These are phyloP conservation scores for Fomitopsis pinicola DNA, from an alignment of 1,284 basidiomycete species.

Conservation along the genomic window DNA sequence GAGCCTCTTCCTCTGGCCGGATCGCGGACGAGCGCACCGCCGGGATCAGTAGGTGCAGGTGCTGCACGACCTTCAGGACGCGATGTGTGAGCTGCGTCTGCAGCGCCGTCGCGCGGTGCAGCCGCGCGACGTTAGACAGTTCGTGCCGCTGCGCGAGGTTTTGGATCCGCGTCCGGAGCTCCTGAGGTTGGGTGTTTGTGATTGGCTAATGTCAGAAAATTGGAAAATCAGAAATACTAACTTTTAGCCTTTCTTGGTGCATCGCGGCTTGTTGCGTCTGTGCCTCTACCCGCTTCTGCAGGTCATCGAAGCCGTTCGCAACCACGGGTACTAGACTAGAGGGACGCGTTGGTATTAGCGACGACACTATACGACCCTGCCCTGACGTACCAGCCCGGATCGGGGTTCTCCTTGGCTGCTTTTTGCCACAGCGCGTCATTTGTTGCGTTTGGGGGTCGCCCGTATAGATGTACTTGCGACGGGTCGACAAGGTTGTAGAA, in stretches of 20 bases:
- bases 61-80: conserved; percentile 68
- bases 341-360: not conserved
- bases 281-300: conserved; percentile 77
- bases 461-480: conserved; percentile 63
- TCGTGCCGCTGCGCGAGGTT: conserved; percentile 64
- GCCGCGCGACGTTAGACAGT: conserved; percentile 65
- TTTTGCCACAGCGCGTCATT: conserved; percentile 81
- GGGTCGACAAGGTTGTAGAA: conserved; percentile 89
- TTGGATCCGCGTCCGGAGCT: conserved; percentile 63
- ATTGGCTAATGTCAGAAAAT: not conserved
- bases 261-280: conserved; percentile 67
- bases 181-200: conserved; percentile 30
- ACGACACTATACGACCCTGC: not conserved
- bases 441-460: conserved; percentile 67
- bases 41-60: conserved; percentile 78
- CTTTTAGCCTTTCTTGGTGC: conserved; percentile 71
- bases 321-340: conserved; percentile 78
- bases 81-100: conserved; percentile 77
- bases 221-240: conserved; percentile 17
- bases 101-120: conserved; percentile 59
- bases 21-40: conserved; percentile 73
- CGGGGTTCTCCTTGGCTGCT: conserved; percentile 79
- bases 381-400: conserved; percentile 64
- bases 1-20: conserved; percentile 76
- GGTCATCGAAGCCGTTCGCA: conserved; percentile 79